Evolutionary conservation across 2,329 filamentous ascomycete species (phyloP), one percentile per base, ranked within the genome.

Genomic region (Beauveria australis): DNA sequence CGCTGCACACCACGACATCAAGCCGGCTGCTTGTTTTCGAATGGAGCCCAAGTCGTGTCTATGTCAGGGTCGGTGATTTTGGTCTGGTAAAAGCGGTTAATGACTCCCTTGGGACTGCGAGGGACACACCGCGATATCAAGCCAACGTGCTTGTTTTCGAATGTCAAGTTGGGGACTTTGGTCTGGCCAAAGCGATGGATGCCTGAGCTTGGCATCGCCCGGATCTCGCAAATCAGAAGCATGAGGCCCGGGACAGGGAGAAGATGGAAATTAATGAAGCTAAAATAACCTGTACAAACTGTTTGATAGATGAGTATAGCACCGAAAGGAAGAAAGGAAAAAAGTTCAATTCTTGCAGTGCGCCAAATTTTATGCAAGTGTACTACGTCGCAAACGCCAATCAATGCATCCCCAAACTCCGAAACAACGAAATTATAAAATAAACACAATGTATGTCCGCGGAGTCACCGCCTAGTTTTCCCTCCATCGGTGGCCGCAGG

Each of bases 401-500:
- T 7, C 43, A 9, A 56, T 55, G 53, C 26, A 56, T 37, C 3
- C 43, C 28, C 5, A 33, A 12, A 12, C 44, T 28, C 47, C 10
- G 52, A 19, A 41, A 41, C 22, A 61, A 37, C 46, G 6, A 54
- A 49, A 6, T 30, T 51, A 43, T 40, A 60, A 46, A 14, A 33
- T n/a, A 55, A 64, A 58, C 44, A 26, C 28, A 51, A 41, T 60
- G 43, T 14, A 41, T 33, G 3, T n/a, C 28, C 5, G n/a, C 30
- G 2, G 0, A 9, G 5, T 2, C n/a, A 5, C 30, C 18, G 24
- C 59, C 66, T 74, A 88, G 67, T 87, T 86, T 67, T 88, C 86
- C 74, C 84, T 83, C 86, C 86, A 89, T 60, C 83, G 76, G 63
- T 83, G 76, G 26, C 81, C 82, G 67, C 86, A 89, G 14, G 79